Conservation (phyloP, 768 basidiomycete genomes). For the Chalciporus pseudorubinellus region DNA sequence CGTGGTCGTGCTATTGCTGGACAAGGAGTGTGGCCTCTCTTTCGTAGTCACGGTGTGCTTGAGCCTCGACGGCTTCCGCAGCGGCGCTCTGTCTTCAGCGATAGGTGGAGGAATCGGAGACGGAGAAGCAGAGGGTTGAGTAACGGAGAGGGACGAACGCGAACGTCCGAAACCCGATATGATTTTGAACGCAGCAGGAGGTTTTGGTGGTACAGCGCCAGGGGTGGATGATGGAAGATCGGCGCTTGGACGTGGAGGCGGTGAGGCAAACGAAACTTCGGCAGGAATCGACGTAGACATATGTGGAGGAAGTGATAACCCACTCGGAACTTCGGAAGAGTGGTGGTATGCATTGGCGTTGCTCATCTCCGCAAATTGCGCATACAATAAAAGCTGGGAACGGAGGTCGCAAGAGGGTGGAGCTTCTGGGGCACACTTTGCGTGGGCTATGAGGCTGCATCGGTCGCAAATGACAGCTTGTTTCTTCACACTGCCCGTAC, state of each 20-base stretch:
- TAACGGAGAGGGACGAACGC: constrained; percentile 52
- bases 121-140: constrained; percentile 30
- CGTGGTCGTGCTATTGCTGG: constrained; percentile 55
- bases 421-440: constrained; percentile 69
- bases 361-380: constrained; percentile 73
- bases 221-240: constrained; percentile 40
- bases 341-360: constrained; percentile 55
- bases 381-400: constrained; percentile 73
- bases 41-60: constrained; percentile 35
- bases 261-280: constrained; percentile 52
- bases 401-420: constrained; percentile 81
- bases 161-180: constrained; percentile 64
- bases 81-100: constrained; percentile 19
- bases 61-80: constrained; percentile 36
- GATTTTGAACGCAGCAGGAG: constrained; percentile 64
- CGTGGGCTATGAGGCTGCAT: constrained; percentile 87
- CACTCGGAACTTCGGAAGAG: constrained; percentile 44
- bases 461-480: constrained; percentile 83
- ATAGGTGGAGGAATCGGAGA: constrained; percentile 26
- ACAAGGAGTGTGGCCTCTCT: constrained; percentile 56
- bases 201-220: constrained; percentile 31
- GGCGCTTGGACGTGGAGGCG: constrained; percentile 47
- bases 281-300: constrained; percentile 46
- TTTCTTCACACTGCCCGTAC: constrained; percentile 76
- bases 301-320: constrained; percentile 1